phyloP scores from a whole-genome alignment of 192 early-diverging fungal species.

The Podila clonocystis region DNA sequence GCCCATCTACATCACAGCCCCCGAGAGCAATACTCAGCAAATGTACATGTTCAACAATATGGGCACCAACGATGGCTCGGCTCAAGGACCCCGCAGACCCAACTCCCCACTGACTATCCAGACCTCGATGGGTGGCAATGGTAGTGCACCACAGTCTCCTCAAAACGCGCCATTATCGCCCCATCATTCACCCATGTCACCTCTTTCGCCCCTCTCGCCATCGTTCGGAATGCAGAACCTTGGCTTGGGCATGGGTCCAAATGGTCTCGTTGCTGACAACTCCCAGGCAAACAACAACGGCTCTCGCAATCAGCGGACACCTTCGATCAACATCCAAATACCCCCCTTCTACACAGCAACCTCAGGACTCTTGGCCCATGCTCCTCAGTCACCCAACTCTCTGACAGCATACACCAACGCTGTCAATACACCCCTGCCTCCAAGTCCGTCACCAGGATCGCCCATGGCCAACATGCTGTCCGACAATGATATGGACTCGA shows the following conservation, averaged over 20 bases:
- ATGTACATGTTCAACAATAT: slow-evolving; percentile 47
- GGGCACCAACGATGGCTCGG: slow-evolving; percentile 14
- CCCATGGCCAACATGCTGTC: slow-evolving; percentile 52
- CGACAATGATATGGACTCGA: slow-evolving; percentile 58
- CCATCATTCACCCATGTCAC: slow-evolving; percentile 43
- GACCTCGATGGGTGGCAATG: slow-evolving; percentile 29
- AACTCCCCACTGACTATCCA: slow-evolving; percentile 53
- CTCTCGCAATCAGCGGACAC: slow-evolving; percentile 18
- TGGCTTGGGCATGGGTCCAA: slow-evolving; percentile 33
- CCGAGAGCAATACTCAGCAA: slow-evolving; percentile 51
- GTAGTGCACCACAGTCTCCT: slow-evolving; percentile 27
- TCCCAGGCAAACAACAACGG: slow-evolving; percentile 7
- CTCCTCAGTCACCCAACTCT: slow-evolving; percentile 54
- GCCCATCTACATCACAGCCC: slow-evolving; percentile 66
- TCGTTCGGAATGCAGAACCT: slow-evolving; percentile 44
- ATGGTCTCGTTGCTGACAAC: slow-evolving; percentile 14
- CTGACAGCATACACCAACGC: slow-evolving; percentile 58
- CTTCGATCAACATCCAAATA: slow-evolving; percentile 49
- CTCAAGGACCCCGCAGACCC: slow-evolving; percentile 31
- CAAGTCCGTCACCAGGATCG: slow-evolving; percentile 59
- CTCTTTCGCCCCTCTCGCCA: slow-evolving; percentile 31
- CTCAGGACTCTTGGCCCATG: slow-evolving; percentile 32
- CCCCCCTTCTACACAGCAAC: slow-evolving; percentile 26
- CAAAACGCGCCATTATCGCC: slow-evolving; percentile 32
- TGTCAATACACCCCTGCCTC: slow-evolving; percentile 63